Evolutionary conservation across 2,329 filamentous ascomycete species (phyloP).

Genomic region (Cladophialophora chaetospira): DNA sequence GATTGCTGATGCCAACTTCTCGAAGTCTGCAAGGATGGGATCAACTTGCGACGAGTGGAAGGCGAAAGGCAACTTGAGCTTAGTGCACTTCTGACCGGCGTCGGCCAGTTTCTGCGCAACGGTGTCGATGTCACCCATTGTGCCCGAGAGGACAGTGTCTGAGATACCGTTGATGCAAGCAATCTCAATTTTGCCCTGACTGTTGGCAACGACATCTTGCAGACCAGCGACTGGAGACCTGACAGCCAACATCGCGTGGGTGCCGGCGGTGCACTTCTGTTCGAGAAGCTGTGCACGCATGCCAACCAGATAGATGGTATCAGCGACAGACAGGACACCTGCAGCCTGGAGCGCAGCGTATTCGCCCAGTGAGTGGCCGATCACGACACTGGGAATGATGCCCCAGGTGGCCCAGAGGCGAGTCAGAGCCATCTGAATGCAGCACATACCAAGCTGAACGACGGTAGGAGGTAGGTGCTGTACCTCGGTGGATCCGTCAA

Average conservation of each 20-base stretch:
- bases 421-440: slow-evolving; percentile 45
- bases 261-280: slow-evolving; percentile 44
- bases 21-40: slow-evolving; percentile 47
- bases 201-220: slow-evolving; percentile 35
- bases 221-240: slow-evolving; percentile 42
- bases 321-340: slow-evolving; percentile 41
- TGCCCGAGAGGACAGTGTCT: slow-evolving; percentile 48
- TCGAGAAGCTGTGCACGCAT: slow-evolving; percentile 45
- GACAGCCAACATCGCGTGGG: slow-evolving; percentile 49
- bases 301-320: slow-evolving; percentile 45
- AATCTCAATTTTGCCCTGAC: slow-evolving; percentile 35
- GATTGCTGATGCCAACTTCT: slow-evolving; percentile 41
- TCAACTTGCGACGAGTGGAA: slow-evolving; percentile 53
- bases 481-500: slow-evolving; percentile 38
- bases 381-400: slow-evolving; percentile 42
- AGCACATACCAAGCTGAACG: slow-evolving; percentile 43
- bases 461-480: slow-evolving; percentile 38
- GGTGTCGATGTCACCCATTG: slow-evolving; percentile 40
- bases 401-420: slow-evolving; percentile 42
- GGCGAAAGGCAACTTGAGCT: slow-evolving; percentile 48
- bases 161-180: slow-evolving; percentile 49
- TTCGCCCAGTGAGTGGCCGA: slow-evolving; percentile 48
- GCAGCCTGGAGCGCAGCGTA: slow-evolving; percentile 46
- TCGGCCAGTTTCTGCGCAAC: slow-evolving; percentile 41
- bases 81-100: slow-evolving; percentile 44